Evolutionary conservation across 2,329 filamentous ascomycete species (phyloP).

Genomic region (Sordariomycetes sp.): DNA sequence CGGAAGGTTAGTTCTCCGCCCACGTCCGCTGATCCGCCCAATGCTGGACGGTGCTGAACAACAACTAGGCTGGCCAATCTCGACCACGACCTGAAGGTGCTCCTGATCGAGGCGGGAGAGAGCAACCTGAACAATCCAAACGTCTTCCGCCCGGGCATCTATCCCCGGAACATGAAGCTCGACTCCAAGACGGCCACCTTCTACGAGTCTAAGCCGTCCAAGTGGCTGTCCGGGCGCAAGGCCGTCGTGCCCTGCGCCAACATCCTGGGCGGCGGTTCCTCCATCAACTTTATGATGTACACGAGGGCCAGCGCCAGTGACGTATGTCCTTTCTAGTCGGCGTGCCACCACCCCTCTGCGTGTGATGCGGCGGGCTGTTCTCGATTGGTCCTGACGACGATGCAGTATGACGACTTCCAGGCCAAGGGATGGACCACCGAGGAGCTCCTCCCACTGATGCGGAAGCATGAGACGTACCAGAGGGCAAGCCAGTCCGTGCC

Average conservation of each 20-base stretch:
- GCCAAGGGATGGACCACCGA: slow-evolving; percentile 69
- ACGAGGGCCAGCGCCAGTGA: slow-evolving; percentile 7
- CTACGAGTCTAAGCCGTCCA: slow-evolving; percentile 64
- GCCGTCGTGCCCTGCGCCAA: slow-evolving; percentile 66
- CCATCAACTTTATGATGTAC: slow-evolving; percentile 63
- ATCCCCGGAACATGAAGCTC: slow-evolving; percentile 64
- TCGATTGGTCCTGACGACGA: slow-evolving; percentile 18
- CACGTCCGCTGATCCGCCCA: slow-evolving; percentile 13
- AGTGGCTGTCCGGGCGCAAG: slow-evolving; percentile 56
- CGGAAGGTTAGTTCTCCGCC: slow-evolving; percentile 32
- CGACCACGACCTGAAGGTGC: slow-evolving; percentile 58
- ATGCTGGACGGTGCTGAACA: slow-evolving; percentile 23
- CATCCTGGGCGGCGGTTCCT: slow-evolving; percentile 58
- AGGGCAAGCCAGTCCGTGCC: slow-evolving; percentile 32
- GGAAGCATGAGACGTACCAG: slow-evolving; percentile 71
- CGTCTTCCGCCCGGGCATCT: slow-evolving; percentile 65
- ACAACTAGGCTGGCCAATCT: slow-evolving; percentile 53
- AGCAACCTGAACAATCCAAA: slow-evolving; percentile 67
- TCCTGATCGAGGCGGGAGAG: slow-evolving; percentile 60
- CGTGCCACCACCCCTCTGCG: slow-evolving; percentile 24
- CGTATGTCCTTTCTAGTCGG: slow-evolving; percentile 16
- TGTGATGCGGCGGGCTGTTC: not conserved
- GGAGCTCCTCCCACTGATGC: slow-evolving; percentile 64
- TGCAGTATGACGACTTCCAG: slow-evolving; percentile 68
- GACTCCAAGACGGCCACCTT: slow-evolving; percentile 74